These are phyloP conservation scores for Blastobotrys ciferrii DNA, from an alignment of 1,139 yeast genomes.

Conservation along the genomic window DNA sequence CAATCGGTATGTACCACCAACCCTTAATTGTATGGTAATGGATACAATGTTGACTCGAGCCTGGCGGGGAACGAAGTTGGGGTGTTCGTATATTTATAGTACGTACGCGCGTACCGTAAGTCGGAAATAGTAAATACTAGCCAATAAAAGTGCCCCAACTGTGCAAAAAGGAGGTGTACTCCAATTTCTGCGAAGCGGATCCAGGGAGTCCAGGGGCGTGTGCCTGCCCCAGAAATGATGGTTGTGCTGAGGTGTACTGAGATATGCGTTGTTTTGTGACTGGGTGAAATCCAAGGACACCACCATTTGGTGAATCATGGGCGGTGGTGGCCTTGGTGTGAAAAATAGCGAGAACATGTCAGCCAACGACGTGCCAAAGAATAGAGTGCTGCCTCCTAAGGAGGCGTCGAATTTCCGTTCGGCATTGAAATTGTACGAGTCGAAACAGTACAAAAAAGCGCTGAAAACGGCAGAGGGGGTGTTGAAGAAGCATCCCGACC, in stretches of 20 bases:
- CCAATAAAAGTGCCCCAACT: too few species aligned
- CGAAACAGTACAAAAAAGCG: slow-evolving; percentile 83
- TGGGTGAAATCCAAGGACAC: background rate
- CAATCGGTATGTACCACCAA: too few species aligned
- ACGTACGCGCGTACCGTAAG: too few species aligned
- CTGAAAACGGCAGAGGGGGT: slow-evolving; percentile 72
- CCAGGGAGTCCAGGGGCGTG: too few species aligned
- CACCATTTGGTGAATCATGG: background rate
- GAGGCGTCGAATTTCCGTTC: slow-evolving; percentile 73
- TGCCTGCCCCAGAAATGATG: too few species aligned
- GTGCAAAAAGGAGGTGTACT: too few species aligned
- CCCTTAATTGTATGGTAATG: too few species aligned
- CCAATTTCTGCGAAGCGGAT: too few species aligned
- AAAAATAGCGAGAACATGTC: background rate
- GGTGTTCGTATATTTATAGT: too few species aligned
- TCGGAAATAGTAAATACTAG: too few species aligned
- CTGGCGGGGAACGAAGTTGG: too few species aligned
- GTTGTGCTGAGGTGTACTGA: background rate
- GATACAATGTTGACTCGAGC: too few species aligned
- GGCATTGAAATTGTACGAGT: slow-evolving; percentile 79
- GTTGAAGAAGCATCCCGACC: slow-evolving; percentile 70
- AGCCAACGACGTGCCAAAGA: slow-evolving; percentile 23
- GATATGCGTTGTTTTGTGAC: background rate
- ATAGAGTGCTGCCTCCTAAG: slow-evolving; percentile 41
- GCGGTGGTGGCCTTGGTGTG: background rate